phyloP scores from a whole-genome alignment of 2,329 filamentous ascomycete genomes.

The Neurospora crassa region DNA sequence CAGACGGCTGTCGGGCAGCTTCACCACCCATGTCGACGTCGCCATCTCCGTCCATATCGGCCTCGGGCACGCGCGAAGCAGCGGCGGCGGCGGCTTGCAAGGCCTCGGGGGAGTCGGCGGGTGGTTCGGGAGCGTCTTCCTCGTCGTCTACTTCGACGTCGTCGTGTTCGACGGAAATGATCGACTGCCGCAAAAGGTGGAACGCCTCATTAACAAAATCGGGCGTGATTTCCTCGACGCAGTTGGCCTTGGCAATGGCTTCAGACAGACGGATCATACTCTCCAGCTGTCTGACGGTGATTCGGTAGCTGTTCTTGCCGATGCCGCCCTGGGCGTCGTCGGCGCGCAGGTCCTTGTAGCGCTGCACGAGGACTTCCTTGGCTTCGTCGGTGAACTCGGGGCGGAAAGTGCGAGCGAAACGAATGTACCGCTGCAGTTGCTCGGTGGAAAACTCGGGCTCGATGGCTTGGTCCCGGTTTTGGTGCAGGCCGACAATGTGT shows the following conservation, averaged over 20 bases:
- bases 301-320: conserved; percentile 91
- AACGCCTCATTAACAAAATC: conserved; percentile 87
- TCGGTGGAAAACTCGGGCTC: conserved; percentile 92
- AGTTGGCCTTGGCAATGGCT: conserved; percentile 97
- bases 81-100: conserved; percentile 39
- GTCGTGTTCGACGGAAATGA: conserved; percentile 96
- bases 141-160: conserved; percentile 89
- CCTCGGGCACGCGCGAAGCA: conserved; percentile 34
- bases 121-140: conserved; percentile 45
- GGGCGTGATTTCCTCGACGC: conserved; percentile 78
- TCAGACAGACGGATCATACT: conserved; percentile 92
- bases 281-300: conserved; percentile 92
- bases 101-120: conserved; percentile 34
- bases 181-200: conserved; percentile 83
- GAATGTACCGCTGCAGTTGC: conserved; percentile 92
- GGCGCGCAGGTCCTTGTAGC: conserved; percentile 89
- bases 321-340: conserved; percentile 92
- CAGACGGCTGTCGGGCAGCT: conserved; percentile 17
- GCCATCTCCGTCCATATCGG: conserved; percentile 38
- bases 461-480: conserved; percentile 83
- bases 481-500: conserved; percentile 92
- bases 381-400: conserved; percentile 87
- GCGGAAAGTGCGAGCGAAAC: conserved; percentile 89
- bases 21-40: conserved; percentile 32
- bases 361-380: conserved; percentile 73